These are phyloP conservation scores for Ogataea zsoltii DNA, from an alignment of 805 yeast species.

Conservation along the genomic window DNA sequence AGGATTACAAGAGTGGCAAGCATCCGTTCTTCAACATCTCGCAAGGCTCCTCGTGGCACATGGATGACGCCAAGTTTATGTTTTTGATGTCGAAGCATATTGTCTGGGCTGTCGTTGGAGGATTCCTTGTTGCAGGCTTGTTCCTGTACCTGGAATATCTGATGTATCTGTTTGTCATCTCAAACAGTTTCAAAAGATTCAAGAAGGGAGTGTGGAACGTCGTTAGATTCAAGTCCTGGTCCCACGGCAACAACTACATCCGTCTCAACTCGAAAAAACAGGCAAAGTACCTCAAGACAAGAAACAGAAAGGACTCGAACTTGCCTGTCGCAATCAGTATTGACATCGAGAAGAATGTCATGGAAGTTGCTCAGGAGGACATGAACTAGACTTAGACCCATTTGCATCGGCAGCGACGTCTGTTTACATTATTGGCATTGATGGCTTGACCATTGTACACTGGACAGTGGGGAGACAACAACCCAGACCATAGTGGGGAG, in stretches of 20 bases:
- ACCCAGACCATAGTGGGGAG: no score
- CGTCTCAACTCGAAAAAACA: slow-evolving; percentile 23
- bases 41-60: slow-evolving; percentile 91
- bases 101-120: slow-evolving; percentile 66
- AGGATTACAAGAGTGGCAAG: slow-evolving; percentile 63
- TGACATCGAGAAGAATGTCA: slow-evolving; percentile 35
- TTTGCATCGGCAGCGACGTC: background rate
- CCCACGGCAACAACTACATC: slow-evolving; percentile 24
- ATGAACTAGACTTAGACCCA: background rate
- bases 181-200: slow-evolving; percentile 23
- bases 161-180: slow-evolving; percentile 37
- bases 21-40: slow-evolving; percentile 72
- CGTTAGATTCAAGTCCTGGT: slow-evolving; percentile 24
- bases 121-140: slow-evolving; percentile 57
- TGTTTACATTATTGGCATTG: background rate
- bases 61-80: slow-evolving; percentile 80
- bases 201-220: slow-evolving; percentile 26
- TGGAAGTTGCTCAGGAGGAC: slow-evolving; percentile 13
- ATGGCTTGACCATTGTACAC: slow-evolving; percentile 1
- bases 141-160: slow-evolving; percentile 49
- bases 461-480: slow-evolving; percentile 1
- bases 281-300: slow-evolving; percentile 26
- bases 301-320: slow-evolving; percentile 55
- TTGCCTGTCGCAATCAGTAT: slow-evolving; percentile 43
- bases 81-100: slow-evolving; percentile 75